Base-by-base conservation (phyloP, 352 stramenopile genomes). In the Pythium pyrilobum region DNA sequence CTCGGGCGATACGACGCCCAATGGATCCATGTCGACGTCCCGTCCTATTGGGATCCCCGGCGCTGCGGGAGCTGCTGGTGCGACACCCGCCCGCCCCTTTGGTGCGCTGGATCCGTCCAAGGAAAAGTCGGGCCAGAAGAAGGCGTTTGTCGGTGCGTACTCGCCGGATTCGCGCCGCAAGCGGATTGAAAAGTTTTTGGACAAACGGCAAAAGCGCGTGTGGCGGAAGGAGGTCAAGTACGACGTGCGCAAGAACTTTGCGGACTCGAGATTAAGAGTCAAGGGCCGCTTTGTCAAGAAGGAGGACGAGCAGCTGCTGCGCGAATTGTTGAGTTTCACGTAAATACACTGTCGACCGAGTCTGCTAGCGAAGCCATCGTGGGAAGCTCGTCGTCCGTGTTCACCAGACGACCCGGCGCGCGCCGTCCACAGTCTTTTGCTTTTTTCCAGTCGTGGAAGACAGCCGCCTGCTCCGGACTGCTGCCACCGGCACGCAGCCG, bases 211-310 rank as follows among this genome's bases (percentile, higher is more conserved):
- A 51, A 83, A 78, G 40, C 88, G 93, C 42, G 85, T 97, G 39
- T 99, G 94, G 96, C 93, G 87, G 41, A 98, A 98, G 66, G 98
- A 97, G 43, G 95, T 99, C 9, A 96, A 98, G 72, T 99, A 99
- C 66, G 95, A 98, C 63, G 95, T 99, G 21, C 79, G 97, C 43
- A 99, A 99, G 76, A 98, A 98, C 66, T 98, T 99, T 82, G 97
- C 97, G 39, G 97, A 99, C 77, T 98, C 91, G 72, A 77, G 97
- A 43, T 71, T 99, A 63, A 82, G 97, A 43, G 96, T 99, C 11
- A 99, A 99, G 67, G 93, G 97, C 40, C 87, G 96, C 39, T 99
- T 99, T 71, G 96, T 99, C 25, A 99, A 98, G 74, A 99, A 99
- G 62, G 96, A 99, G 66, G 96, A 99, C 68, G 89, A 97, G 61